These are phyloP conservation scores for Kodamaea alishanica DNA, from an alignment of 1,139 yeast genomes.

Conservation along the genomic window DNA sequence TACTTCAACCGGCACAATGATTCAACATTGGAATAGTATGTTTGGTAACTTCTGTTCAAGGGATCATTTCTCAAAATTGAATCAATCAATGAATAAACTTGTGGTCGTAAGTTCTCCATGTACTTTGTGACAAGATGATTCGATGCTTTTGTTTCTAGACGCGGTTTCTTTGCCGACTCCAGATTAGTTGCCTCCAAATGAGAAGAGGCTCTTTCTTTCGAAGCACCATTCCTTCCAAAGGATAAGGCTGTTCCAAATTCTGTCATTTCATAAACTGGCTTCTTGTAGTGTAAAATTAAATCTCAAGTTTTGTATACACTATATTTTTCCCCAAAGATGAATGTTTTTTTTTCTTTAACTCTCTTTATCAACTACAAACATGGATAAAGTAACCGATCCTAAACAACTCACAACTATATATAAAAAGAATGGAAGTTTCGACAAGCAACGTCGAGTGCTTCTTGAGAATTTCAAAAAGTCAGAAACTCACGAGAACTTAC, in stretches of 20 bases:
- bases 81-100: slow-evolving; percentile 16
- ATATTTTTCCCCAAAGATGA: not conserved
- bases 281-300: not conserved
- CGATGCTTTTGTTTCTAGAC: slow-evolving; percentile 6
- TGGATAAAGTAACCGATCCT: slow-evolving; percentile 23
- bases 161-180: slow-evolving; percentile 10
- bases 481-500: slow-evolving; percentile 41
- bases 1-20: slow-evolving; percentile 33
- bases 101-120: slow-evolving; percentile 8
- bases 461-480: slow-evolving; percentile 44
- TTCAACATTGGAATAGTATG: slow-evolving; percentile 30
- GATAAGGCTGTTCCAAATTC: slow-evolving; percentile 3
- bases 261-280: no score
- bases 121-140: slow-evolving; percentile 6
- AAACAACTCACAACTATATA: slow-evolving; percentile 40
- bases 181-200: slow-evolving; percentile 9
- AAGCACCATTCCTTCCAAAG: slow-evolving; percentile 3
- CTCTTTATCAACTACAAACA: slow-evolving; percentile 1
- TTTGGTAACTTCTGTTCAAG: slow-evolving; percentile 23
- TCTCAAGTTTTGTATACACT: no score
- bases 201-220: slow-evolving; percentile 2
- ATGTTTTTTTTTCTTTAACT: not conserved
- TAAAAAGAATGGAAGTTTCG: slow-evolving; percentile 52
- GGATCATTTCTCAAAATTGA: slow-evolving; percentile 18
- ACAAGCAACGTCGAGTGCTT: slow-evolving; percentile 40